Evolutionary conservation across 2,329 filamentous ascomycete species (phyloP).

Genomic region (Microsporum canis): DNA sequence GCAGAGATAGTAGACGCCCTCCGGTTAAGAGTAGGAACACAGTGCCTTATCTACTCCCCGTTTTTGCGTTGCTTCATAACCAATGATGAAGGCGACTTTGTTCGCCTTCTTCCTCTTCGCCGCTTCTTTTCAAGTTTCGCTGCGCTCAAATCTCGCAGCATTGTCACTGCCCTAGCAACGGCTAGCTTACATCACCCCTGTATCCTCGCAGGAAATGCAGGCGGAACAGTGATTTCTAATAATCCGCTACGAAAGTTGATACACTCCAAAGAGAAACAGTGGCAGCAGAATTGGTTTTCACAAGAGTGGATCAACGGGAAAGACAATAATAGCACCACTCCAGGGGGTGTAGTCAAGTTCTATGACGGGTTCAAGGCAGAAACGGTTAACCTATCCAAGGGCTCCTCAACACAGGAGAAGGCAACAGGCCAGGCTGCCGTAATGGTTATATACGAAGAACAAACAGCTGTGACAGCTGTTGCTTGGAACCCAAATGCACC

Average conservation of each 20-base stretch:
- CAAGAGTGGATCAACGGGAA: slow-evolving; percentile 42
- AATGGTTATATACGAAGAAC: slow-evolving; percentile 48
- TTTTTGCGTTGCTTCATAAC: slow-evolving; percentile 43
- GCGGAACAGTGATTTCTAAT: slow-evolving; percentile 40
- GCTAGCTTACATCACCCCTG: slow-evolving; percentile 41
- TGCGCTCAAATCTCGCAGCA: slow-evolving; percentile 37
- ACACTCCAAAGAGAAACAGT: slow-evolving; percentile 40
- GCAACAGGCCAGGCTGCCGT: slow-evolving; percentile 18
- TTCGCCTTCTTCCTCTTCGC: slow-evolving; percentile 40
- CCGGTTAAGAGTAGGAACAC: slow-evolving; percentile 41
- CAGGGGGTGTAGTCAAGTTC: slow-evolving; percentile 32
- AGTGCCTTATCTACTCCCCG: slow-evolving; percentile 45
- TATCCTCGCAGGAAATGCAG: slow-evolving; percentile 41
- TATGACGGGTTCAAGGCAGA: slow-evolving; percentile 36
- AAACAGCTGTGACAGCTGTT: slow-evolving; percentile 50
- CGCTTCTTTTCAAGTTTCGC: slow-evolving; percentile 42
- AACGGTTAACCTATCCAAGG: slow-evolving; percentile 23
- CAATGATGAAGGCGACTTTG: slow-evolving; percentile 44
- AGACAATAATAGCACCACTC: slow-evolving; percentile 8
- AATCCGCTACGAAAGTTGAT: slow-evolving; percentile 44
- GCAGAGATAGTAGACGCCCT: slow-evolving; percentile 36
- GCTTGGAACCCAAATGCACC: slow-evolving; percentile 58
- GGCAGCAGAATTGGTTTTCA: slow-evolving; percentile 46
- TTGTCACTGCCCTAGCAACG: slow-evolving; percentile 24
- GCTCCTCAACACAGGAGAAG: slow-evolving; percentile 22